Base-by-base conservation (phyloP, 257 asterid genomes). In the Penstemon davidsonii region DNA sequence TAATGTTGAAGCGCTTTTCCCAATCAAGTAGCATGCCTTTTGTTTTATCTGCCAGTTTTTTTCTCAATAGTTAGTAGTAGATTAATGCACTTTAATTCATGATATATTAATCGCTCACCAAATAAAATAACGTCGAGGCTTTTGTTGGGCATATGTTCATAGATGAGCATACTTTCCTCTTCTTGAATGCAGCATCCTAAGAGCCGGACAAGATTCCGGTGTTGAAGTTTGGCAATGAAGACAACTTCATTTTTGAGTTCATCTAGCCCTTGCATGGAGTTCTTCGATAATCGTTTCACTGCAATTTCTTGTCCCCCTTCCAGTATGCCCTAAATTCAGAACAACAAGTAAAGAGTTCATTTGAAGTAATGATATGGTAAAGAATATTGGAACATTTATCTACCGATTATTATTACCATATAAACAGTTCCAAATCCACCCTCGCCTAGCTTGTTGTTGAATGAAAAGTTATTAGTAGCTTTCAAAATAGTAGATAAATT, bases 1-100 rank as follows among this genome's bases (percentile, higher is more conserved):
- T 67, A 33, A 80, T 75, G 8, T 77, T 50, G 71, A 82, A 75
- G 51, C 86, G 78, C 68, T 9, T 80, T 5, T 84, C 78, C 93
- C 88, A 86, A 50, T 76, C 76, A 8, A 83, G 79, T 40, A 67
- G 7, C 9, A 40, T 12, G 5, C 76, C 74, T 60, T 57, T 68
- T 5, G 4, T 59, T 56, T 58, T 66, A 73, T 76, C 85, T 85
- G 82, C 60, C 59, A 62, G 50, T 38, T 39, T 60, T 60, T 38
- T 59, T 0, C 13, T 37, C 36, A 38, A 4, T 8, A 58, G 5
- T 15, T 5, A 10, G 2, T 3, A 7, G 33, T 25, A 25, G 43
- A 18, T 56, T 13, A 56, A 18, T 18, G 37, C 61, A 4, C 38
- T 58, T 3, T 36, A 37, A 7, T 8, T 37, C 25, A 8, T 56